These are phyloP conservation scores for Pythium sp. DNA, from an alignment of 352 stramenopile genomes.

Conservation along the genomic window DNA sequence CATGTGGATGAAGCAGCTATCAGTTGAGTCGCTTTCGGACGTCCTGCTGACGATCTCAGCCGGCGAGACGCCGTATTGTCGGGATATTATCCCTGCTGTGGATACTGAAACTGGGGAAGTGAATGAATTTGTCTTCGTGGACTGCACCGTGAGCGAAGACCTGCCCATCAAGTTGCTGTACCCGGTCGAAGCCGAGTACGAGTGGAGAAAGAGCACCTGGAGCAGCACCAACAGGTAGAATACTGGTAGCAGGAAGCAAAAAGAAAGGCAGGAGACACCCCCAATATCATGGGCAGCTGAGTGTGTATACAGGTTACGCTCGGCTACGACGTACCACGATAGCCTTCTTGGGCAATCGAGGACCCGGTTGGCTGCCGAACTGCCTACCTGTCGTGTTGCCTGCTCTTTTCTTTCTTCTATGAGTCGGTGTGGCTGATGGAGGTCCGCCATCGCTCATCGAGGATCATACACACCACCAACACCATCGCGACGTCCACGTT, in stretches of 20 bases:
- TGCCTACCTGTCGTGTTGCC: background rate
- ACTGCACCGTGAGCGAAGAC: background rate
- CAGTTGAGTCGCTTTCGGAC: background rate
- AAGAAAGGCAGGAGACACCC: background rate
- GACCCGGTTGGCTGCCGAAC: background rate
- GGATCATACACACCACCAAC: conserved; percentile 17
- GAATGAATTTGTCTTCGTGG: background rate
- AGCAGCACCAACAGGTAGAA: background rate
- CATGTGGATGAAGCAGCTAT: background rate
- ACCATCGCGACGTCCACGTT: conserved; percentile 21
- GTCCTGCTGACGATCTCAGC: conserved; percentile 4
- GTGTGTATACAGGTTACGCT: background rate
- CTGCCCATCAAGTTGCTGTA: conserved; percentile 5
- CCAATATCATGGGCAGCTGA: background rate
- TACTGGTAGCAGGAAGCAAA: background rate
- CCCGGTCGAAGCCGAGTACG: conserved; percentile 1
- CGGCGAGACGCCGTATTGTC: conserved; percentile 5
- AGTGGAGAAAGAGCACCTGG: background rate
- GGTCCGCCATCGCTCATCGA: conserved; percentile 17
- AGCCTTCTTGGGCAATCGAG: background rate
- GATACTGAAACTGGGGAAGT: background rate
- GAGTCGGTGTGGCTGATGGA: background rate
- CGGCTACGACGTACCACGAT: background rate
- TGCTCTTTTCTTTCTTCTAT: background rate
- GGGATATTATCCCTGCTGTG: background rate